Conservation (phyloP, 805 yeast genomes). For the Candida palmyrensis region DNA sequence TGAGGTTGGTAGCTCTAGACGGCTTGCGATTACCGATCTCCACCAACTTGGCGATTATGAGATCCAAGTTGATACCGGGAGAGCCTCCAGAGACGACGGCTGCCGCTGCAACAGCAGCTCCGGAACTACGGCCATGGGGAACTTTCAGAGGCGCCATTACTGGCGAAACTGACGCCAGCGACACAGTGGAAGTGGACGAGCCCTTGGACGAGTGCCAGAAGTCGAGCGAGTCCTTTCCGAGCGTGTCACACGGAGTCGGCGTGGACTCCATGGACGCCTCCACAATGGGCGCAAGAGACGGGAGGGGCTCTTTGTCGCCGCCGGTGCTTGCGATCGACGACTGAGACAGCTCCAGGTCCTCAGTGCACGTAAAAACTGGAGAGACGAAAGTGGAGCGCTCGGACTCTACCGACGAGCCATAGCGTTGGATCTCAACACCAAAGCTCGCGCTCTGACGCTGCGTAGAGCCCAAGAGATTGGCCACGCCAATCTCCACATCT, state of each 20-base stretch:
- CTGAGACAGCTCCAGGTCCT: slow-evolving; percentile 4
- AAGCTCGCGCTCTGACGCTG: too few species aligned
- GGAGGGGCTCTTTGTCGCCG: too few species aligned
- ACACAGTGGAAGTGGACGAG: background rate
- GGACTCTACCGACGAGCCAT: slow-evolving; percentile 42
- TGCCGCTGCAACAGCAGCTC: background rate
- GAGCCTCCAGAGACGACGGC: too few species aligned
- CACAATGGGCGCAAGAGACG: slow-evolving; percentile 21
- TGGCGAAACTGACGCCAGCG: background rate
- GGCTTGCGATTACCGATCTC: slow-evolving; percentile 36
- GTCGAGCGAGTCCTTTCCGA: background rate
- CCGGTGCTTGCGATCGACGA: slow-evolving; percentile 4
- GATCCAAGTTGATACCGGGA: slow-evolving; percentile 52
- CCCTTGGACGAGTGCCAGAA: background rate
- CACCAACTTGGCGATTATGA: slow-evolving; percentile 56
- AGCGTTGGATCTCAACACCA: too few species aligned
- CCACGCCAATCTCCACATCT: slow-evolving; percentile 45
- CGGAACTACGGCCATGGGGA: too few species aligned
- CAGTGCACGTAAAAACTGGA: slow-evolving; percentile 6
- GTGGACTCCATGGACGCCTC: slow-evolving; percentile 29
- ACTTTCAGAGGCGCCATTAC: too few species aligned
- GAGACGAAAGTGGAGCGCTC: slow-evolving; percentile 23
- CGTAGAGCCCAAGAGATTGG: slow-evolving; percentile 31
- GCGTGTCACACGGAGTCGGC: slow-evolving; percentile 12
- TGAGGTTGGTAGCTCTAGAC: slow-evolving; percentile 7